phyloP scores from a whole-genome alignment of 495 filamentous ascomycete genomes.

The Penicillium canariense region DNA sequence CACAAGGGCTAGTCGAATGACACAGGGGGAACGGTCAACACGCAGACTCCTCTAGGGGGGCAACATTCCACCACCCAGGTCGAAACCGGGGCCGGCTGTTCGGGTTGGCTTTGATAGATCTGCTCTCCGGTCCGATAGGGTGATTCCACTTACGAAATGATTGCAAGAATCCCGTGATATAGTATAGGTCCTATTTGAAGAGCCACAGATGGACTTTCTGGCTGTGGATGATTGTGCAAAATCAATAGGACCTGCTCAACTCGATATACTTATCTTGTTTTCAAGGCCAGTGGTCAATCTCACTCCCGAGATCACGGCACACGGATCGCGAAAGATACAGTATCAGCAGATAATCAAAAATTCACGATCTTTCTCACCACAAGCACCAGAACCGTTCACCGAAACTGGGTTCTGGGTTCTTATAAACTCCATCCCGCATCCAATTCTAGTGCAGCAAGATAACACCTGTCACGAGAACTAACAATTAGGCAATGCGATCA shows the following conservation, averaged over 20 bases:
- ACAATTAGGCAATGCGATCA: not conserved
- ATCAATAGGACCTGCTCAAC: not conserved
- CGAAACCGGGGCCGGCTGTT: not conserved
- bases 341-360: not conserved
- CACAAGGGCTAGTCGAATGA: not conserved
- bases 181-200: too few relatives aligned
- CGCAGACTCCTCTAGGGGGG: constrained; percentile 1
- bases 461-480: not conserved
- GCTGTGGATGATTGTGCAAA: not conserved
- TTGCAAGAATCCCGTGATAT: too few relatives aligned
- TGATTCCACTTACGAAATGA: not conserved
- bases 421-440: not conserved
- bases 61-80: not conserved
- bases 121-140: too few relatives aligned
- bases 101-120: not conserved
- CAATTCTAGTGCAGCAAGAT: constrained; percentile 10
- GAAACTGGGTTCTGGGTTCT: not conserved
- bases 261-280: too few relatives aligned
- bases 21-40: constrained; percentile 6
- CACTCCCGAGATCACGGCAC: not conserved
- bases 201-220: too few relatives aligned
- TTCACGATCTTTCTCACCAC: not conserved
- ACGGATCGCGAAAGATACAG: not conserved
- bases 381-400: constrained; percentile 8
- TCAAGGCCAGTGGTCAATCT: too few relatives aligned